Evolutionary conservation across 345 rosid species (phyloP).

Genomic region (Mangifera indica): DNA sequence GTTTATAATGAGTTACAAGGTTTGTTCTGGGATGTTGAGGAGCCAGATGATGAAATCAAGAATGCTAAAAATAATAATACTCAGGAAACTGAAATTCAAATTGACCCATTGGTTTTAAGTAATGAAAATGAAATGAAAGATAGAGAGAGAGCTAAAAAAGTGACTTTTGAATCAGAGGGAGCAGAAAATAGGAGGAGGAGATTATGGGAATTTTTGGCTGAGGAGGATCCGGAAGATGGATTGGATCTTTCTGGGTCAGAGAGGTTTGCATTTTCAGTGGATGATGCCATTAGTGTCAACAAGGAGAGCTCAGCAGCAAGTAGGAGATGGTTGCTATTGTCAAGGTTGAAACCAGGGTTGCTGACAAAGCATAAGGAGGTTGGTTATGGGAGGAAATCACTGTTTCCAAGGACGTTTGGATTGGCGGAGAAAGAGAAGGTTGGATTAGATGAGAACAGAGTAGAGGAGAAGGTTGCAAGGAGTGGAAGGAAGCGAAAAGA

Average conservation of each 20-base stretch:
- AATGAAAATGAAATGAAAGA: constrained; percentile 23
- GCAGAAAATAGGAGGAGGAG: constrained; percentile 48
- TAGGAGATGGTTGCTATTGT: constrained; percentile 77
- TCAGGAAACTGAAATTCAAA: constrained; percentile 27
- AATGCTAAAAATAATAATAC: not conserved
- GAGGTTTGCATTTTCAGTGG: constrained; percentile 87
- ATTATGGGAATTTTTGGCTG: constrained; percentile 84
- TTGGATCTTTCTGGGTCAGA: constrained; percentile 94
- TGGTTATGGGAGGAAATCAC: constrained; percentile 43
- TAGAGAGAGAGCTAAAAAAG: constrained; percentile 43
- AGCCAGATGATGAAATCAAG: constrained; percentile 23
- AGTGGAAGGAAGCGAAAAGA: constrained; percentile 62
- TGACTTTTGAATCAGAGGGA: constrained; percentile 59
- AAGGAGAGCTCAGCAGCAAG: constrained; percentile 63
- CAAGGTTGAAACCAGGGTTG: constrained; percentile 80
- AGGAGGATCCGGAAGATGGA: constrained; percentile 81
- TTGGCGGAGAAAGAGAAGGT: constrained; percentile 59
- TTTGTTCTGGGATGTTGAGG: constrained; percentile 83
- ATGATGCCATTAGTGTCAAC: constrained; percentile 72
- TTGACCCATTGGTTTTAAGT: constrained; percentile 19
- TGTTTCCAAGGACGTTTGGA: constrained; percentile 80
- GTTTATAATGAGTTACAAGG: constrained; percentile 83
- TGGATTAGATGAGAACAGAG: constrained; percentile 50
- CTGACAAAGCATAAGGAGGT: constrained; percentile 64
- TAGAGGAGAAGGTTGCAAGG: constrained; percentile 55